Evolutionary conservation across 1,284 basidiomycete genomes (phyloP).

Genomic region (Cyathus olla): DNA sequence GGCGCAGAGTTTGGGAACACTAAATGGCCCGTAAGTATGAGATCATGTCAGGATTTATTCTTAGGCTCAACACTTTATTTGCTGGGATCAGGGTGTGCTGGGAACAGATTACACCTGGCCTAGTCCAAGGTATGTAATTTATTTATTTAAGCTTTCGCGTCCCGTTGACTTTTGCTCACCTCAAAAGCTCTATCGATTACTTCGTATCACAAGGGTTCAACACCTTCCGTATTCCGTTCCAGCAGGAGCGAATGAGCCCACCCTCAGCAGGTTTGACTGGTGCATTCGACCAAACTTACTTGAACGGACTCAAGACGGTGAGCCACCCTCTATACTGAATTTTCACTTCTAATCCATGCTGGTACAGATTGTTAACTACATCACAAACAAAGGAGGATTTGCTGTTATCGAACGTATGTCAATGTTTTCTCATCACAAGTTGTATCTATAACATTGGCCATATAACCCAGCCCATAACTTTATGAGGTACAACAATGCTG

Average conservation of each 20-base stretch:
- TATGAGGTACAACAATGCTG: constrained; percentile 65
- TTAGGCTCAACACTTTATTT: constrained; percentile 4
- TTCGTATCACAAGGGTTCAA: constrained; percentile 70
- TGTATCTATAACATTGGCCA: constrained; percentile 3
- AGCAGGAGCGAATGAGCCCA: constrained; percentile 66
- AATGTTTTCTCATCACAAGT: constrained; percentile 7
- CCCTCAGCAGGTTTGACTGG: constrained; percentile 64
- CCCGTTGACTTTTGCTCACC: constrained; percentile 1
- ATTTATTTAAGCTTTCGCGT: too few relatives aligned
- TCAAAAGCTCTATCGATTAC: constrained; percentile 42
- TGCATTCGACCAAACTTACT: constrained; percentile 63
- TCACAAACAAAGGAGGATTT: constrained; percentile 69
- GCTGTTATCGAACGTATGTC: constrained; percentile 65
- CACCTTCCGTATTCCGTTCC: constrained; percentile 72
- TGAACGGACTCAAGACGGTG: constrained; percentile 60
- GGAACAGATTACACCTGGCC: constrained; percentile 63
- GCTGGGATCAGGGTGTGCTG: constrained; percentile 46
- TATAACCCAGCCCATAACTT: constrained; percentile 62
- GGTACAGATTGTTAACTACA: constrained; percentile 63
- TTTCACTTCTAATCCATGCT: not conserved
- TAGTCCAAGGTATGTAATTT: constrained; percentile 47
- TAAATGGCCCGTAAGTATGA: constrained; percentile 56
- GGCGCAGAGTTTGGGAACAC: constrained; percentile 67
- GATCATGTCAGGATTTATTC: not conserved
- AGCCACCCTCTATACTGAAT: constrained; percentile 4